phyloP scores from a whole-genome alignment of 2,329 filamentous ascomycete genomes.

The Xylariaceae sp. region DNA sequence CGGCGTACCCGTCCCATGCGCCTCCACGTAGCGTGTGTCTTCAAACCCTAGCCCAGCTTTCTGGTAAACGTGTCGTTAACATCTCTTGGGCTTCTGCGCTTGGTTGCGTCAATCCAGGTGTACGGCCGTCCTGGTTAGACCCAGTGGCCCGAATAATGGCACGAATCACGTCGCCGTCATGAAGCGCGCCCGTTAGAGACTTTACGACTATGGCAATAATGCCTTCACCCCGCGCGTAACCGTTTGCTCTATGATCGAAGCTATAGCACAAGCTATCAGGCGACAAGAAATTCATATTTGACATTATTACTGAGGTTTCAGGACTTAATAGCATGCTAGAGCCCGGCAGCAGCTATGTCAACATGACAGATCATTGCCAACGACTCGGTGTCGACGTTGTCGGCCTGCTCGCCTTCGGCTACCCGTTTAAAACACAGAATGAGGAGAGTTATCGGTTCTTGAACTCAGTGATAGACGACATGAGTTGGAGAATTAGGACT shows the following conservation, averaged over 20 bases:
- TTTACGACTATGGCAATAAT: conserved; percentile 55
- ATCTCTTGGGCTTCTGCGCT: conserved; percentile 36
- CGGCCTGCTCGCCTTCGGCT: conserved; percentile 18
- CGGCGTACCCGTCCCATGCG: conserved; percentile 44
- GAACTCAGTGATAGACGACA: neutral
- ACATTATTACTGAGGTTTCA: no score
- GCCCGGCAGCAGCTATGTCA: conserved; percentile 2
- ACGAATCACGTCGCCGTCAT: conserved; percentile 43
- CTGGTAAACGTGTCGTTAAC: conserved; percentile 38
- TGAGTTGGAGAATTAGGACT: conserved; percentile 1
- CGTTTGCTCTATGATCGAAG: conserved; percentile 35
- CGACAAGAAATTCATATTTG: conserved; percentile 42
- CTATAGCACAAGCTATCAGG: conserved; percentile 39
- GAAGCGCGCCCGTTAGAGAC: conserved; percentile 48
- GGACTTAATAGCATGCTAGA: no score
- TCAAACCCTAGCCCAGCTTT: conserved; percentile 26
- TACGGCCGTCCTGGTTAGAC: conserved; percentile 37
- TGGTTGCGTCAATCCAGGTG: conserved; percentile 34
- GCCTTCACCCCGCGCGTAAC: conserved; percentile 53
- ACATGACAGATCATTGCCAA: conserved; percentile 17
- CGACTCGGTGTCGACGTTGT: conserved; percentile 18
- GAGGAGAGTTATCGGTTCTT: conserved; percentile 1
- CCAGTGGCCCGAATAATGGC: conserved; percentile 40
- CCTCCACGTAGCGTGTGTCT: conserved; percentile 37
- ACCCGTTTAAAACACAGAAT: conserved; percentile 10